Conservation (phyloP, 345 rosid species). For the Odontarrhena argentea region DNA sequence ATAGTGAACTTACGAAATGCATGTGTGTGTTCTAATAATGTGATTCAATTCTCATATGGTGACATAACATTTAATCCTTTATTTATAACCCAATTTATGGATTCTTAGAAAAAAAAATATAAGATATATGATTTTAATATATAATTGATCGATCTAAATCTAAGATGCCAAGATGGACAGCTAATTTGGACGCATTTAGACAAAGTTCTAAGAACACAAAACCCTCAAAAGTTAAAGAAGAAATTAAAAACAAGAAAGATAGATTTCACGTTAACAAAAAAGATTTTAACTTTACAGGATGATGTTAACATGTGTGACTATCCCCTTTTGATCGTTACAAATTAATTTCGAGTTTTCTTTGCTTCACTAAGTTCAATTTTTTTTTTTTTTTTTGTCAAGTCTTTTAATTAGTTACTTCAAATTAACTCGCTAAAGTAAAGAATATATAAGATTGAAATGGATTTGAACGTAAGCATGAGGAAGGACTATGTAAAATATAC, state of each 20-base stretch:
- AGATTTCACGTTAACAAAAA: conserved; percentile 17
- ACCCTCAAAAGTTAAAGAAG: conserved; percentile 13
- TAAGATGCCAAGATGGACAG: conserved; percentile 35
- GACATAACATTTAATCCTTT: conserved; percentile 44
- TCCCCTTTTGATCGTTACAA: conserved; percentile 14
- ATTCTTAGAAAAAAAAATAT: conserved; percentile 1
- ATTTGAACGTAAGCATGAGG: neutral
- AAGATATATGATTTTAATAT: conserved; percentile 10
- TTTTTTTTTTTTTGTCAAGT: too few species aligned
- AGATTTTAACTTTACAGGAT: conserved; percentile 35
- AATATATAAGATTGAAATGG: too few species aligned
- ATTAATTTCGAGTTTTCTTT: neutral
- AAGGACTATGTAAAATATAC: too few species aligned
- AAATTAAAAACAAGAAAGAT: neutral
- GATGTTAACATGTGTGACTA: conserved; percentile 36
- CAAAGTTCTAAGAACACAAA: conserved; percentile 26
- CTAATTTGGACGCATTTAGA: conserved; percentile 33
- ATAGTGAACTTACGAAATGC: conserved; percentile 44
- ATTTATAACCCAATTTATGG: conserved; percentile 11
- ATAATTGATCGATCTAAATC: conserved; percentile 38
- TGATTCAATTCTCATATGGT: conserved; percentile 42
- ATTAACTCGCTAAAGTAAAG: too few species aligned
- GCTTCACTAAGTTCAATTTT: neutral
- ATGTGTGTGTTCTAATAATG: conserved; percentile 54
- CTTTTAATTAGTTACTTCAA: too few species aligned